Evolutionary conservation across 1,139 yeast species (phyloP), one percentile per base, ranked within the genome.

Genomic region (Scheffersomyces quercinus): DNA sequence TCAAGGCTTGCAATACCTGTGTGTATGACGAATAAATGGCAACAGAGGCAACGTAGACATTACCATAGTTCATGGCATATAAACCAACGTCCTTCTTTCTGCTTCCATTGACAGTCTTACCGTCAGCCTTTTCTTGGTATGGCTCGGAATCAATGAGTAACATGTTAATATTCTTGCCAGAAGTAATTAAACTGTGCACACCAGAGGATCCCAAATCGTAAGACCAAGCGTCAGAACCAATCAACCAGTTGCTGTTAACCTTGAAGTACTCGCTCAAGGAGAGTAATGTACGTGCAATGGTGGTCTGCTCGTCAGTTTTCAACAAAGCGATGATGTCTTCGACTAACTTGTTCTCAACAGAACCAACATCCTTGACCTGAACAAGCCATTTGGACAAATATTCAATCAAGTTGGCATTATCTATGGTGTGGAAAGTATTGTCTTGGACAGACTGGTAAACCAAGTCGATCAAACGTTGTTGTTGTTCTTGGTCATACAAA

Each of bases 161-260:
- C 81, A 91, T 79, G 64, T 93, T 93, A 55, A 91, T 69, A 59
- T 90, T 88, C 61, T 83, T 77, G 38, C 85, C 85, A 0, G 93
- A 83, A 29, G 90, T 70, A 39, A 91, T 72, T 12, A 89, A 85
- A 58, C 84, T 85, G 65, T 93, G 98, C 42, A 91, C 87, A 63
- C 98, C 97, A 9, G 96, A 86, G 51, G 88, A 77, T 34, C 98
- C 98, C 54, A 88, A 73, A 69, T 91, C 98, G 61, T 85, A 90
- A 15, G 97, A 80, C 98, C 99, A 91, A 29, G 95, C 82, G 65
- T 91, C 98, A 7, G 97, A 89, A 20, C 97, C 97, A 49, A 93
- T 75, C 49, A 91, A 73, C 99, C 99, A 91, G 48, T 81, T 77
- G 24, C 86, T 74, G 42, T 73, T 71, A 35, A 72, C 58, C 36